Base-by-base conservation (phyloP, 768 basidiomycete species). In the Fistulinella prunicolor region DNA sequence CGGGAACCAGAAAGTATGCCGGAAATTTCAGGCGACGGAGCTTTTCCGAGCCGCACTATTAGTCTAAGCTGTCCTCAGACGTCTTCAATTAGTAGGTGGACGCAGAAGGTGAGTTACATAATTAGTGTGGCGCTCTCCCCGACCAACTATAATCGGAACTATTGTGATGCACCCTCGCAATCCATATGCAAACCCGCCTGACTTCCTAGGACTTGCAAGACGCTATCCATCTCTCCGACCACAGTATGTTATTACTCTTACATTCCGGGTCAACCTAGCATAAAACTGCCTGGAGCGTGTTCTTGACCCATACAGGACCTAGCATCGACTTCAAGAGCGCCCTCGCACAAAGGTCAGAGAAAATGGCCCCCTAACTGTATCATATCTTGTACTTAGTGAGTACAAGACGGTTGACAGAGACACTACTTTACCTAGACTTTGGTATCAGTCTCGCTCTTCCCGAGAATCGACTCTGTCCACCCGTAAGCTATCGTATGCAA, bases 391-490 rank as follows among this genome's bases (percentile, higher is more conserved):
- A 49, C 46, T 47, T 39, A 44, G 38, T 38, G 37, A 61, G 53
- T 44, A 57, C 28, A 3, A 92, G 94, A 59, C 74, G 80, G 37
- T 70, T 96, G 55, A 95, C 94, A 2, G 75, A 85, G 57, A 88
- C 88, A 0, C 73, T 97, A 20, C 74, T 95, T 24, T 70, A 75
- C 52, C 75, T 82, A 23, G 90, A 94, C 67, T 95, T 93, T 60
- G 66, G 72, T 1, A 59, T 95, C 28, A 69, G 69, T 26, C 57
- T 94, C 1, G 56, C 69, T 3, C 66, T 96, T 12, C 87, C 88
- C 2, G 62, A 72, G 3, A 78, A 91, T 66, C 72, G 94, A 46
- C 69, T 96, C 6, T 95, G 94, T 66, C 94, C 94, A 26, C 88
- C 94, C 0, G 93, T 95, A 60, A 49, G 82, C 64, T 12, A 22